These are phyloP conservation scores for Alloascoidea africana DNA, from an alignment of 805 yeast genomes.

Conservation along the genomic window DNA sequence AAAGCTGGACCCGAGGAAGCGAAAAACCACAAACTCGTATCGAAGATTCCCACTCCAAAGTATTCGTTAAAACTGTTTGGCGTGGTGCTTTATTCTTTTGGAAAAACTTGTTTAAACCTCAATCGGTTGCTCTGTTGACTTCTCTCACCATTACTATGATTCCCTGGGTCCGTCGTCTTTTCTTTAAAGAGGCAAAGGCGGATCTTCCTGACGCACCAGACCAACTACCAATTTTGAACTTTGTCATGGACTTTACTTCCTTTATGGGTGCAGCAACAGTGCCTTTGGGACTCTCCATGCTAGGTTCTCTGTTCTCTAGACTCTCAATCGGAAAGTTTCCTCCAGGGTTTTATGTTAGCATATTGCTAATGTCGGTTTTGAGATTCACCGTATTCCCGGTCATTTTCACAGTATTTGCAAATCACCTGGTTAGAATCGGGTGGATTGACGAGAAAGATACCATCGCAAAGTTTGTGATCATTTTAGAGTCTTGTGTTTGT, in stretches of 20 bases:
- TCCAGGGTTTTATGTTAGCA: constrained; percentile 48
- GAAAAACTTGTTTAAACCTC: constrained; percentile 52
- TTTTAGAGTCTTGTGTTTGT: constrained; percentile 67
- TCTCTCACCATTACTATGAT: constrained; percentile 61
- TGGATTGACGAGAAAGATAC: constrained; percentile 44
- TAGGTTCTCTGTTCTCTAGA: constrained; percentile 84
- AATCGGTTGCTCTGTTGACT: constrained; percentile 51
- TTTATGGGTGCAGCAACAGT: constrained; percentile 83
- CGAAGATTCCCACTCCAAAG: too few species aligned
- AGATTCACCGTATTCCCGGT: constrained; percentile 65
- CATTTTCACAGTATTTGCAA: constrained; percentile 52
- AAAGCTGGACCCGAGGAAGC: too few species aligned
- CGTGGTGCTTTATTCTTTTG: constrained; percentile 18
- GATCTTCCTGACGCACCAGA: constrained; percentile 71
- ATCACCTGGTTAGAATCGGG: constrained; percentile 42
- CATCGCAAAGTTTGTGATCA: constrained; percentile 57
- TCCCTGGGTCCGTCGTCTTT: constrained; percentile 73
- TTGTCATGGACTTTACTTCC: constrained; percentile 63
- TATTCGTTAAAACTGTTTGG: too few species aligned
- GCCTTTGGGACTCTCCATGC: constrained; percentile 66
- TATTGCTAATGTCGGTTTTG: constrained; percentile 36
- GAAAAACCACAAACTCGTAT: too few species aligned
- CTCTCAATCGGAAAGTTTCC: constrained; percentile 45
- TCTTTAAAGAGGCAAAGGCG: constrained; percentile 32
- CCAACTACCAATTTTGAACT: constrained; percentile 65